Conservation (phyloP, 768 basidiomycete genomes). For the Auriscalpium microsporum region DNA sequence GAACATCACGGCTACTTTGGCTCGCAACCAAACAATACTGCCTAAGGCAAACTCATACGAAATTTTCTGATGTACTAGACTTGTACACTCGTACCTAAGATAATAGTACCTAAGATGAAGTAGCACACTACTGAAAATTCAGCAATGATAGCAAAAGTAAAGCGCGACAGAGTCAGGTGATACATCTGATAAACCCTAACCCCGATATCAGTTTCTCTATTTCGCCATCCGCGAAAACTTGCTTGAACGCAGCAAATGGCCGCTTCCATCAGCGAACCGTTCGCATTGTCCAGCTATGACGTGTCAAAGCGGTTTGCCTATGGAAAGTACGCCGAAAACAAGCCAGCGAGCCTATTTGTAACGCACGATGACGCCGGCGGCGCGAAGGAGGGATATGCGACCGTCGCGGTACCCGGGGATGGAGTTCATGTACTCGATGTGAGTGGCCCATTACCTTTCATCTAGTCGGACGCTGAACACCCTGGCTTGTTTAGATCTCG, state of each 20-base stretch:
- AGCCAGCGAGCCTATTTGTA: conserved; percentile 23
- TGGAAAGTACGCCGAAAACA: background rate
- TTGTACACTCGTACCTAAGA: too few species aligned
- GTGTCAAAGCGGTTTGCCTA: background rate
- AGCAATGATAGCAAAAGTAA: too few species aligned
- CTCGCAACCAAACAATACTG: too few species aligned
- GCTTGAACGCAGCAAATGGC: background rate
- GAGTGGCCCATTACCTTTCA: conserved; percentile 17
- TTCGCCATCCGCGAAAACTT: background rate
- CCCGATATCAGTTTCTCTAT: background rate
- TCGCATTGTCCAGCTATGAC: conserved; percentile 12
- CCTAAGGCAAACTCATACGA: too few species aligned
- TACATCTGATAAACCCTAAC: conserved; percentile 1
- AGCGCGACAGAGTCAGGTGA: too few species aligned
- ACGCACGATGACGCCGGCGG: conserved; percentile 25
- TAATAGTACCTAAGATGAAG: too few species aligned
- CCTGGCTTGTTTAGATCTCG: conserved; percentile 2
- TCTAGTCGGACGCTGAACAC: background rate
- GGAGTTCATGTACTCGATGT: conserved; percentile 74
- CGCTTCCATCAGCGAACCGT: conserved; percentile 10
- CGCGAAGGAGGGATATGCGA: conserved; percentile 46
- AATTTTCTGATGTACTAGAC: too few species aligned
- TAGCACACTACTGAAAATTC: too few species aligned
- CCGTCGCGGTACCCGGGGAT: conserved; percentile 62
- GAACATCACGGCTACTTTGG: too few species aligned